Conservation (phyloP, 108 stramenopile species). For the Cylindrotheca closterium region DNA sequence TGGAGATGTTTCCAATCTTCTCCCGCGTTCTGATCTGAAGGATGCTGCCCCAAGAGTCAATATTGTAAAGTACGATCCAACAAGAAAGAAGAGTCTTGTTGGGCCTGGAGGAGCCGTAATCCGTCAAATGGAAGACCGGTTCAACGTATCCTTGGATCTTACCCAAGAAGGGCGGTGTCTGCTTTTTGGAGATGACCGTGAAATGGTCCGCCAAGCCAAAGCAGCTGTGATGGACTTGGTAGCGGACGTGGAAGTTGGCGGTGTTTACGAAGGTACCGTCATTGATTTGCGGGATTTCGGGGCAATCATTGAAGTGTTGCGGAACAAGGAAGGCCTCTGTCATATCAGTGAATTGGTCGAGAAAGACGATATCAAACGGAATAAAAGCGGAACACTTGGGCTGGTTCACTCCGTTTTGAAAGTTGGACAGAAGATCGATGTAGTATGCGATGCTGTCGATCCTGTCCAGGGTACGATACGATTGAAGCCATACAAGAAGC, state of each 20-base stretch:
- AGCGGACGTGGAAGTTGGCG: conserved; percentile 73
- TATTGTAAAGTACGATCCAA: conserved; percentile 57
- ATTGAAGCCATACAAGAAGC: conserved; percentile 21
- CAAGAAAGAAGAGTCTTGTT: conserved; percentile 57
- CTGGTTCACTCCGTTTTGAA: conserved; percentile 44
- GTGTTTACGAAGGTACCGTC: conserved; percentile 74
- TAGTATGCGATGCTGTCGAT: conserved; percentile 67
- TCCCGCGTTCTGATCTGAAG: conserved; percentile 41
- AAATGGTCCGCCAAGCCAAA: conserved; percentile 58
- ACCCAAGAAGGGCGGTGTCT: conserved; percentile 71
- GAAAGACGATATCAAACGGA: conserved; percentile 23
- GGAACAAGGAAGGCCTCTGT: conserved; percentile 86
- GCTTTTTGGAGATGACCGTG: conserved; percentile 54
- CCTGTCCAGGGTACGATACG: conserved; percentile 66
- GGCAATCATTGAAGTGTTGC: conserved; percentile 79
- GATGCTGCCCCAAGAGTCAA: conserved; percentile 57
- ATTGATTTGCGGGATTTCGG: conserved; percentile 88
- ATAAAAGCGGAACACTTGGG: conserved; percentile 55
- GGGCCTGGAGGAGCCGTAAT: conserved; percentile 76
- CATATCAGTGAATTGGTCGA: conserved; percentile 82
- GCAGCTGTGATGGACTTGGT: conserved; percentile 70
- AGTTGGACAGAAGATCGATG: conserved; percentile 62
- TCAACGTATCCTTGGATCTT: conserved; percentile 59
- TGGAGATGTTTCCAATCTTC: conserved; percentile 17
- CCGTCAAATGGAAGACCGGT: conserved; percentile 66